A percentile compares a stretch with the other conserved stretches of the same genome.
Evolutionary conservation across 139 green algal genomes (phyloP).

Genomic region (Tetratostichococcus sp.): DNA sequence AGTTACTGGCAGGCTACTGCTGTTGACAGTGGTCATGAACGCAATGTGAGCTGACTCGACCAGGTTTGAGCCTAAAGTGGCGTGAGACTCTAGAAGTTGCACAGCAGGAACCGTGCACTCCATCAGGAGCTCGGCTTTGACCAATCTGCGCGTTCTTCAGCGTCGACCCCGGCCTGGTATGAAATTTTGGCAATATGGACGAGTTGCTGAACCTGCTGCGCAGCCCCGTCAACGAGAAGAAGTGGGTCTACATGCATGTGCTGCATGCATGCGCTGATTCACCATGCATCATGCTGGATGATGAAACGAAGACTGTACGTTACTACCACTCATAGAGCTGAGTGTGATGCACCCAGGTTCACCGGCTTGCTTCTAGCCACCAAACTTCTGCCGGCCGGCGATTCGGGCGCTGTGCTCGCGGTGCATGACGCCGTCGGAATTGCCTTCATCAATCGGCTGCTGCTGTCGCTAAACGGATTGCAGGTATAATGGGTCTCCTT

Average conservation of each 20-base stretch:
- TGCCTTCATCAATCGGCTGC: constrained; percentile 54
- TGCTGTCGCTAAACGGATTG: constrained; percentile 48
- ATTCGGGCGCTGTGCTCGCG: constrained; percentile 15
- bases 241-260: not conserved
- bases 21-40: too few relatives aligned
- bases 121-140: too few relatives aligned
- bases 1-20: too few relatives aligned
- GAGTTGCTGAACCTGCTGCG: constrained; percentile 14
- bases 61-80: too few relatives aligned
- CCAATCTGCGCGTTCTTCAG: too few relatives aligned
- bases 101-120: too few relatives aligned
- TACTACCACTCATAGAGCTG: not conserved
- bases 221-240: constrained; percentile 12
- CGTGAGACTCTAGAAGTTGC: too few relatives aligned
- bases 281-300: constrained; percentile 40
- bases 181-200: not conserved
- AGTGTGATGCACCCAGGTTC: constrained; percentile 41
- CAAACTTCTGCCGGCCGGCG: constrained; percentile 46
- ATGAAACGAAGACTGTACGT: constrained; percentile 5
- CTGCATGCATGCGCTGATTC: constrained; percentile 30
- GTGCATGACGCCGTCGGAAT: constrained; percentile 53
- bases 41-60: too few relatives aligned
- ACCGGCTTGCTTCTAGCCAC: constrained; percentile 72
- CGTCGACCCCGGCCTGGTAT: too few relatives aligned
- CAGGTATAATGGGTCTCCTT: not conserved